These are phyloP conservation scores for Alternaria panax DNA, from an alignment of 2,329 filamentous ascomycete species.

Conservation along the genomic window DNA sequence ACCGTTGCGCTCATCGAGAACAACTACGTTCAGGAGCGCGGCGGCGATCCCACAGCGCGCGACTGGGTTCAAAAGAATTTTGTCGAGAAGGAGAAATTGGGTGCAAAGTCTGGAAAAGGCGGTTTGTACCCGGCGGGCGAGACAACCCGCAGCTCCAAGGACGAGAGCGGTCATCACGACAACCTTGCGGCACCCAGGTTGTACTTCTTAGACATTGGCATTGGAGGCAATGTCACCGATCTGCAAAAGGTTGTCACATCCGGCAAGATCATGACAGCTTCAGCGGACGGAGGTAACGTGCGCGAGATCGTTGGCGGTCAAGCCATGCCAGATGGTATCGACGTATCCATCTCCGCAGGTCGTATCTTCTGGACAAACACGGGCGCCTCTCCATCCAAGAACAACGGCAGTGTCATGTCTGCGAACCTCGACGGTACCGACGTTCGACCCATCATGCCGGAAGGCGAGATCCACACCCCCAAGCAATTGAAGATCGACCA, in stretches of 20 bases:
- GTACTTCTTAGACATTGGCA: constrained; percentile 18
- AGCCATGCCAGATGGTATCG: constrained; percentile 45
- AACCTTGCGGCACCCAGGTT: constrained; percentile 6
- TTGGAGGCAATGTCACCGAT: constrained; percentile 11
- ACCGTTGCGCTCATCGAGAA: constrained; percentile 63
- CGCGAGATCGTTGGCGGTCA: constrained; percentile 13
- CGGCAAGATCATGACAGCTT: constrained; percentile 18
- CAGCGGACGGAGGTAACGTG: constrained; percentile 11
- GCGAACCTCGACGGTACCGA: constrained; percentile 61
- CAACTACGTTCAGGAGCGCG: constrained; percentile 61
- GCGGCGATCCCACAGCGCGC: constrained; percentile 52
- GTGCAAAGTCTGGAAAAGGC: constrained; percentile 48
- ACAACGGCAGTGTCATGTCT: constrained; percentile 56
- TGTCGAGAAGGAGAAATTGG: constrained; percentile 57
- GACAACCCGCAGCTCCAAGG: constrained; percentile 50
- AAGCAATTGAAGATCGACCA: constrained; percentile 48
- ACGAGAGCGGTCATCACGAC: constrained; percentile 10
- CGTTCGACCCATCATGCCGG: constrained; percentile 53
- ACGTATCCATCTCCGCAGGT: constrained; percentile 22
- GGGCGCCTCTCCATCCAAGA: constrained; percentile 22
- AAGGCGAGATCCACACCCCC: constrained; percentile 54
- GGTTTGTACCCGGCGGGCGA: constrained; percentile 21
- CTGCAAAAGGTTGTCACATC: constrained; percentile 1
- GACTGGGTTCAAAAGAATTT: constrained; percentile 57
- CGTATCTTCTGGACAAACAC: constrained; percentile 45